Evolutionary conservation across 192 early-diverging fungal genomes (phyloP).

Genomic region (Coemansia sp.): DNA sequence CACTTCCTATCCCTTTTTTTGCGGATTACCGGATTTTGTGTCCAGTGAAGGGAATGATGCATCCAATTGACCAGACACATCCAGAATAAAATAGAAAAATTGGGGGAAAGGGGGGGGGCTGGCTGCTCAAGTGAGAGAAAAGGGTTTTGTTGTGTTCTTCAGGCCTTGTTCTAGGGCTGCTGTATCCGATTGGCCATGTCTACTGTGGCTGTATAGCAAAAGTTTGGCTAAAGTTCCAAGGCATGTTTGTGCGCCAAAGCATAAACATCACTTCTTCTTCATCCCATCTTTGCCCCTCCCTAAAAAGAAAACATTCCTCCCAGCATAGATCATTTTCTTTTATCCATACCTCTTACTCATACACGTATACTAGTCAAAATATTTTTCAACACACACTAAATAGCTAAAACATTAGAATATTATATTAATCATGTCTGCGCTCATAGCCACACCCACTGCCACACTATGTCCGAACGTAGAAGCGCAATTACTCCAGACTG

Average conservation of each 20-base stretch:
- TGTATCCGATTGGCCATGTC: background rate
- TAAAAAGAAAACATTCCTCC: background rate
- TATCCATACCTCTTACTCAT: background rate
- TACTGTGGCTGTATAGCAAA: background rate
- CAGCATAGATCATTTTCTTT: background rate
- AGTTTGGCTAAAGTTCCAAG: background rate
- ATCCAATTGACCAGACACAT: background rate
- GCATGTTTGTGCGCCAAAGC: background rate
- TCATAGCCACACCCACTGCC: background rate
- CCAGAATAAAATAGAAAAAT: background rate
- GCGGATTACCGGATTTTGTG: background rate
- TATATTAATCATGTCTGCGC: slow-evolving; percentile 4
- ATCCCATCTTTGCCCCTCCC: background rate
- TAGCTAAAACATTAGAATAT: background rate
- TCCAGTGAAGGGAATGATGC: background rate
- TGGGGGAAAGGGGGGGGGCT: background rate
- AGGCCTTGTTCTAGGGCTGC: background rate
- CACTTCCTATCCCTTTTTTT: background rate
- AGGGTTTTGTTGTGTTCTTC: background rate
- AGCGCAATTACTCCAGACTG: slow-evolving; percentile 33
- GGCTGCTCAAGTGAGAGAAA: background rate
- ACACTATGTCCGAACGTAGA: slow-evolving; percentile 2
- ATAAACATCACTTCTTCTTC: background rate
- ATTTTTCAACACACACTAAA: too few relatives aligned
- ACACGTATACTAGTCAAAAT: background rate